Conservation (phyloP, 2,329 filamentous ascomycete species). For the Monosporascus cannonballus region DNA sequence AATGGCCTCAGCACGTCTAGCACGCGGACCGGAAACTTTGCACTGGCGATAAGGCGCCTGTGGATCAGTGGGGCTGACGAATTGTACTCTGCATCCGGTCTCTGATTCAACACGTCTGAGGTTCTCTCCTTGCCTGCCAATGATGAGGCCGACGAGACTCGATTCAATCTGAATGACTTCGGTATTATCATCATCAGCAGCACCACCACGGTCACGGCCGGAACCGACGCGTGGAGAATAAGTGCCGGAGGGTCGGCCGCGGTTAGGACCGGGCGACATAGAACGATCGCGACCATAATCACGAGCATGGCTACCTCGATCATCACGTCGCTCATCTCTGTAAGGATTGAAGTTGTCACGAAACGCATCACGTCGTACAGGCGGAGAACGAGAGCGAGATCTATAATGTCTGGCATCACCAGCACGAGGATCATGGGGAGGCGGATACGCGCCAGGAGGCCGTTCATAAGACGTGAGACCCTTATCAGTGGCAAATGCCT, state of each 20-base stretch:
- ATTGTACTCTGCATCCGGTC: constrained; percentile 79
- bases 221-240: constrained; percentile 55
- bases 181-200: constrained; percentile 58
- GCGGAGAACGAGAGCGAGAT: constrained; percentile 70
- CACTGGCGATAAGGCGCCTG: constrained; percentile 73
- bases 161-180: constrained; percentile 86
- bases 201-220: constrained; percentile 35
- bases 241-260: constrained; percentile 42
- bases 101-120: constrained; percentile 78
- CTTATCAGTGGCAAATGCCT: constrained; percentile 74
- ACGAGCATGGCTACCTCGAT: constrained; percentile 47
- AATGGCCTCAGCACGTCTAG: constrained; percentile 71
- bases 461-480: constrained; percentile 61
- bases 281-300: constrained; percentile 66
- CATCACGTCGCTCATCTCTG: constrained; percentile 75
- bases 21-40: constrained; percentile 71
- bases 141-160: constrained; percentile 81
- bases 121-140: constrained; percentile 86
- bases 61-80: constrained; percentile 68
- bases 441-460: constrained; percentile 37
- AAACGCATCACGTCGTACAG: constrained; percentile 59
- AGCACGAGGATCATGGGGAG: constrained; percentile 36
- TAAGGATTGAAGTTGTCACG: constrained; percentile 77
- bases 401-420: constrained; percentile 51
- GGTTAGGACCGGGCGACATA: constrained; percentile 54